phyloP scores from a whole-genome alignment of 805 yeast genomes.

The Zygoascus bituminiphila region DNA sequence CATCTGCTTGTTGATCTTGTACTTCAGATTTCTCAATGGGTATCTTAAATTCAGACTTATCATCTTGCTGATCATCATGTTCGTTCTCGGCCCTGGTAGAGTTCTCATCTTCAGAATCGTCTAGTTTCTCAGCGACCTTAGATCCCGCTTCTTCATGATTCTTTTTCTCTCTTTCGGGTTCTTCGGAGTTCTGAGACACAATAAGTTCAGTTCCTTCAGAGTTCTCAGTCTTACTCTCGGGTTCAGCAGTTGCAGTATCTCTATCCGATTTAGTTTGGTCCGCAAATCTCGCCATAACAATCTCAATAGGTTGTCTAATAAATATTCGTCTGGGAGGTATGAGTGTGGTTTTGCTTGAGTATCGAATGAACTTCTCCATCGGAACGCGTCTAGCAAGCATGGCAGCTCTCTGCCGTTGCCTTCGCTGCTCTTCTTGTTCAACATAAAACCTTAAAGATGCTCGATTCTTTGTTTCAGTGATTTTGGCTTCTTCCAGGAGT shows the following conservation, averaged over 20 bases:
- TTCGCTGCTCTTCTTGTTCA: slow-evolving; percentile 77
- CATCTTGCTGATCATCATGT: slow-evolving; percentile 13
- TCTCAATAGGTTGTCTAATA: slow-evolving; percentile 14
- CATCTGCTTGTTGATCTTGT: slow-evolving; percentile 28
- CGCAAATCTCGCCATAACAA: slow-evolving; percentile 1
- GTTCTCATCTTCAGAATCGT: slow-evolving; percentile 16
- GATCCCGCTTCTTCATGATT: slow-evolving; percentile 26
- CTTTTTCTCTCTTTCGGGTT: slow-evolving; percentile 18
- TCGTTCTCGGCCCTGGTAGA: slow-evolving; percentile 12
- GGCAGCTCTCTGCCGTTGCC: slow-evolving; percentile 65
- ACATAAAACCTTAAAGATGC: slow-evolving; percentile 66
- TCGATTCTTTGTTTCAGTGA: slow-evolving; percentile 72
- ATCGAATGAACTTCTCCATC: slow-evolving; percentile 51
- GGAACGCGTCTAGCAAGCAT: slow-evolving; percentile 57
- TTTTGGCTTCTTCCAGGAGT: slow-evolving; percentile 70
- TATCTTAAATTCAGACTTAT: slow-evolving; percentile 31
- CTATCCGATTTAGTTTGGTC: neutral
- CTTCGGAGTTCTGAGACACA: slow-evolving; percentile 2
- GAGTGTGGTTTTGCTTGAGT: slow-evolving; percentile 38
- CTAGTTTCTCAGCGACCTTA: slow-evolving; percentile 30
- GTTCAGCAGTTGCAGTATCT: slow-evolving; percentile 9
- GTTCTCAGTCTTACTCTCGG: slow-evolving; percentile 6
- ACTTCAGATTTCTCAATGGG: slow-evolving; percentile 22
- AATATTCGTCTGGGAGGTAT: slow-evolving; percentile 44
- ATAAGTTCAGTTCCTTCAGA: too few species aligned